Base-by-base conservation (phyloP, 1,139 yeast species). In the Nadsonia starkeyi-henricii region DNA sequence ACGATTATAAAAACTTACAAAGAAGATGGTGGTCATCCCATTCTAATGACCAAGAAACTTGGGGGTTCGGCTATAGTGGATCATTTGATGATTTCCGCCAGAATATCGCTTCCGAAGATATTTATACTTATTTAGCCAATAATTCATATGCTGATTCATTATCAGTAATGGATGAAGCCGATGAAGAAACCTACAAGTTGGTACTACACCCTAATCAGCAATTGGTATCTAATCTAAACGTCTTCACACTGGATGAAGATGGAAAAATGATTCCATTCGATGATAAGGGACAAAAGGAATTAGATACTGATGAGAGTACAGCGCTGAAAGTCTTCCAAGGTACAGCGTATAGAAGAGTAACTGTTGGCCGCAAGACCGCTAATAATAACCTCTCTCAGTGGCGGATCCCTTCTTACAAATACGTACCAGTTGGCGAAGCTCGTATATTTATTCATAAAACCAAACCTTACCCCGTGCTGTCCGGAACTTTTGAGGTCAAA, bases 401-500 rank as follows among this genome's bases (percentile, higher is more conserved):
- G 15, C 39, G 39, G 4, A 12, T 13, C 5, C 39, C 39, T 33
- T 13, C 39, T 33, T 33, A 33, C 39, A 33, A 33, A 33, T 62
- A 54, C 52, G 51, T 50, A 30, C 56, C 54, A 1, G 67, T 63
- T 1, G 67, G 67, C 2, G 62, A 66, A 66, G 67, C 67, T 9
- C 56, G 67, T 23, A 49, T 62, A 13, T 54, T 60, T 7, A 55
- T 61, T 19, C 53, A 53, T 36, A 39, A 51, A 23, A 54, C 52
- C 23, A 54, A 55, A 2, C 33, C 43, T 1, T 41, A 46, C 7
- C 56, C 57, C 12, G 42, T 47, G 12, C 48, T 61, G 13, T 57
- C 58, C 33, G 67, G 67, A 1, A 54, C 64, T 0, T 63, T 65
- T 64, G 58, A 57, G 47, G 67, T 63, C 3, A 64, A 61, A 49